Evolutionary conservation across 2,329 filamentous ascomycete species (phyloP).

Genomic region (Fusarium mangiferae): DNA sequence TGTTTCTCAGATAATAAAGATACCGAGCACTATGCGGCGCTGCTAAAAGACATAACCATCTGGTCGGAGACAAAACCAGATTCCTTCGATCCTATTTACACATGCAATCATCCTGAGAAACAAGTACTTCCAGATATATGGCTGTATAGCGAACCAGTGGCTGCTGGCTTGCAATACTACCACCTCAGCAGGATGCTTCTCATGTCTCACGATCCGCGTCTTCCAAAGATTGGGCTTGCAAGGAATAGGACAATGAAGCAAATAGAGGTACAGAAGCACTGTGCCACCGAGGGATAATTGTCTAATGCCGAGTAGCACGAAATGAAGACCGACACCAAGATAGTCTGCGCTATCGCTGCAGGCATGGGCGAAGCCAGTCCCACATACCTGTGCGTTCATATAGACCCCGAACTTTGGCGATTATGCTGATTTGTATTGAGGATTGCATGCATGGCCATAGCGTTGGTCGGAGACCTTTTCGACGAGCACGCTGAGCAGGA

Average conservation of each 20-base stretch:
- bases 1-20: constrained; percentile 40
- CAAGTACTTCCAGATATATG: constrained; percentile 40
- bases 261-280: constrained; percentile 19
- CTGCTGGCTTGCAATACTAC: constrained; percentile 43
- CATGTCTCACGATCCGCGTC: constrained; percentile 38
- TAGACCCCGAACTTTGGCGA: background rate
- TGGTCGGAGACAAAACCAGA: constrained; percentile 42
- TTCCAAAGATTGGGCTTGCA: constrained; percentile 38
- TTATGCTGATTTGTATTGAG: background rate
- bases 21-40: constrained; percentile 25
- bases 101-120: background rate
- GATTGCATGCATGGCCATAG: constrained; percentile 42
- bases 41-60: constrained; percentile 30
- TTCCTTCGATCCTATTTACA: constrained; percentile 41
- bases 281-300: background rate
- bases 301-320: constrained; percentile 15
- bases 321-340: constrained; percentile 37
- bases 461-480: constrained; percentile 48
- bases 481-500: background rate
- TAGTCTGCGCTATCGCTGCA: constrained; percentile 44
- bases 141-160: constrained; percentile 40
- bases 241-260: constrained; percentile 18
- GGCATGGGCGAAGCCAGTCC: constrained; percentile 36
- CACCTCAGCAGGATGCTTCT: constrained; percentile 44
- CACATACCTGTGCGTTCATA: constrained; percentile 33